phyloP scores from a whole-genome alignment of 2,329 filamentous ascomycete genomes.

The Penicillium olsonii region DNA sequence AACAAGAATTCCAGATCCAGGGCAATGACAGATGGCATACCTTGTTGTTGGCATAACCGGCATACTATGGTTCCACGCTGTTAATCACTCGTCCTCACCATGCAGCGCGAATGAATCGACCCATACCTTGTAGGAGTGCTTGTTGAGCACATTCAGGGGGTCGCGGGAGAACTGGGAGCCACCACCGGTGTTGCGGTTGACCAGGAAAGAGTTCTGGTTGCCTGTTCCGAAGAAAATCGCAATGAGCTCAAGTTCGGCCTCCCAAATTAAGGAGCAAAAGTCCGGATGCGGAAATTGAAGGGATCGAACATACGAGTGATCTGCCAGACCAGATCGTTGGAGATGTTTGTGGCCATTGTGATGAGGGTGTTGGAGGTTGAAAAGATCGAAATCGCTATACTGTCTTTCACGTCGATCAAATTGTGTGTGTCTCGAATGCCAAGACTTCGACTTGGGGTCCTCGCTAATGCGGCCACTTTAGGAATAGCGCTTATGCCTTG shows the following conservation, averaged over 20 bases:
- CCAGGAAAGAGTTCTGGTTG: conserved; percentile 84
- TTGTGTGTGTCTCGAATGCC: conserved; percentile 33
- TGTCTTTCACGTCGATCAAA: conserved; percentile 11
- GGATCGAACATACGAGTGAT: conserved; percentile 74
- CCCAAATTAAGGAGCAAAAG: not conserved
- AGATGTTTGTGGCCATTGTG: conserved; percentile 67
- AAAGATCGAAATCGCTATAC: conserved; percentile 24
- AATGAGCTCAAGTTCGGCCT: conserved; percentile 11
- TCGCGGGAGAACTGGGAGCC: conserved; percentile 91
- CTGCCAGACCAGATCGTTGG: conserved; percentile 92
- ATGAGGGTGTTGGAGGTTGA: conserved; percentile 26
- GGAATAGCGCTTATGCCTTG: conserved; percentile 29
- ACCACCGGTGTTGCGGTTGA: conserved; percentile 80
- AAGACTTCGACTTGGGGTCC: conserved; percentile 21
- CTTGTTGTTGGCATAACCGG: conserved; percentile 92
- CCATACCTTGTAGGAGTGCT: conserved; percentile 82
- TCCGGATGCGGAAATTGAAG: not conserved
- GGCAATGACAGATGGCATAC: conserved; percentile 52
- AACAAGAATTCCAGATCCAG: not conserved
- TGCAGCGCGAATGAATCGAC: conserved; percentile 10
- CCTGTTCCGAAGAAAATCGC: conserved; percentile 54
- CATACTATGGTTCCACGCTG: conserved; percentile 61
- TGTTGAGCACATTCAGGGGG: conserved; percentile 89
- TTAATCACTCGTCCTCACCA: conserved; percentile 24
- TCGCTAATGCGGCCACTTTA: conserved; percentile 43